Evolutionary conservation across 2,329 filamentous ascomycete genomes (phyloP).

Genomic region (Triangularia setosa): DNA sequence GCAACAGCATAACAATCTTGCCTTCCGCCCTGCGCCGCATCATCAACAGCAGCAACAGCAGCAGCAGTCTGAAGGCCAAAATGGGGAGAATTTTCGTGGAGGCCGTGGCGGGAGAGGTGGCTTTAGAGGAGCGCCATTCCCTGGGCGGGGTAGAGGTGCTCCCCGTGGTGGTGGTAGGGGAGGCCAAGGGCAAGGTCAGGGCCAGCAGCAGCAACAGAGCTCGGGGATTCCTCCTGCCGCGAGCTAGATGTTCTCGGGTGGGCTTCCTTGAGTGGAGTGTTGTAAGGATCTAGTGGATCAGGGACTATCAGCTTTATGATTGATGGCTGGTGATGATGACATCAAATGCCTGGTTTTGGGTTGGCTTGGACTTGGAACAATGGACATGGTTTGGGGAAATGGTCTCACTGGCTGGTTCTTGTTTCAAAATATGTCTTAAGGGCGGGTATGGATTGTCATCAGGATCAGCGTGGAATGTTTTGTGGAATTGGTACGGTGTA

Average conservation of each 20-base stretch:
- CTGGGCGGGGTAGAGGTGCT: neutral
- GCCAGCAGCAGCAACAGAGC: neutral
- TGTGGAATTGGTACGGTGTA: neutral
- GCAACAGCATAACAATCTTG: neutral
- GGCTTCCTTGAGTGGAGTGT: neutral
- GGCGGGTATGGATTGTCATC: neutral
- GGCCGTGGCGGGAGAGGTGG: slow-evolving; percentile 36
- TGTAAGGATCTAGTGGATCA: neutral
- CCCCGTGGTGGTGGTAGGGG: slow-evolving; percentile 16
- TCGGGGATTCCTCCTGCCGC: neutral
- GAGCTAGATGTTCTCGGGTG: neutral
- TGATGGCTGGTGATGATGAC: neutral
- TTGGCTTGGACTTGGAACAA: neutral
- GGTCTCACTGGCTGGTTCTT: neutral
- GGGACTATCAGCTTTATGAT: neutral
- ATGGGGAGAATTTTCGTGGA: slow-evolving; percentile 41
- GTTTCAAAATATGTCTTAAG: neutral
- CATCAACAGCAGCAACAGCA: neutral
- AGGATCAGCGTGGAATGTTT: neutral
- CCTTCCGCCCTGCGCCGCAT: neutral
- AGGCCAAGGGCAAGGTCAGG: slow-evolving; percentile 7
- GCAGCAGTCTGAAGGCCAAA: neutral
- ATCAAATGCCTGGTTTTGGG: neutral
- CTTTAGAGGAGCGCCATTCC: slow-evolving; percentile 6
- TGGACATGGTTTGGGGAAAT: neutral